Conservation (phyloP, 2,329 filamentous ascomycete genomes). For the Diaporthe australafricana region DNA sequence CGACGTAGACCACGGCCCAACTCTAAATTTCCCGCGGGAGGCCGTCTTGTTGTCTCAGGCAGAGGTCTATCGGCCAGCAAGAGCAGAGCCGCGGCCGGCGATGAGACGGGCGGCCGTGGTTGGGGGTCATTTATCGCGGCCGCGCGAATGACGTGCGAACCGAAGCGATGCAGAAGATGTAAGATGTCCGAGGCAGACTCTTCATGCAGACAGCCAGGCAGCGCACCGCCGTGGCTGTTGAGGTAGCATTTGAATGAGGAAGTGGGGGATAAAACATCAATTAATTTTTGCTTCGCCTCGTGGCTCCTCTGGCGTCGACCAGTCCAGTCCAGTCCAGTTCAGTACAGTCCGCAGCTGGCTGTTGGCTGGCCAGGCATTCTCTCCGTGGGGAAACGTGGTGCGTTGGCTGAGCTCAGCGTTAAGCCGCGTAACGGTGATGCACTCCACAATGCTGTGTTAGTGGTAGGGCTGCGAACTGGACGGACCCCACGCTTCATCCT, state of each 20-base stretch:
- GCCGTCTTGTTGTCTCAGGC: conserved; percentile 16
- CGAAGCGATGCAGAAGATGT: no score
- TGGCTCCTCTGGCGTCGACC: background rate
- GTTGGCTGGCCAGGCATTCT: background rate
- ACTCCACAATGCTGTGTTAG: background rate
- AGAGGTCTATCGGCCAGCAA: conserved; percentile 12
- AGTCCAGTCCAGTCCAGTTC: background rate
- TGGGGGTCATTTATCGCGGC: conserved; percentile 10
- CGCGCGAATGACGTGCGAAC: background rate
- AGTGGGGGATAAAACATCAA: background rate
- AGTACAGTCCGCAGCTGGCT: background rate
- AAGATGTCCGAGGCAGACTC: background rate
- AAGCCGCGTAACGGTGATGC: background rate
- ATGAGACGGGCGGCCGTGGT: conserved; percentile 17
- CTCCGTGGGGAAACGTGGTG: background rate
- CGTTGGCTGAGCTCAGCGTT: background rate
- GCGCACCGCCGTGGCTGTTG: background rate
- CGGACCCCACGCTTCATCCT: background rate
- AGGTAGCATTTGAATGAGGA: no score
- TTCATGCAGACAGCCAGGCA: background rate
- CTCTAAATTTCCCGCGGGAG: background rate
- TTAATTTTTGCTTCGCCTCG: conserved; percentile 1
- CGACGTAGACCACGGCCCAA: background rate
- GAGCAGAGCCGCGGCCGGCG: background rate
- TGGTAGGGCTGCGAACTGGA: background rate